phyloP scores from a whole-genome alignment of 2,329 filamentous ascomycete genomes.

The Ceratocystis albifundus region DNA sequence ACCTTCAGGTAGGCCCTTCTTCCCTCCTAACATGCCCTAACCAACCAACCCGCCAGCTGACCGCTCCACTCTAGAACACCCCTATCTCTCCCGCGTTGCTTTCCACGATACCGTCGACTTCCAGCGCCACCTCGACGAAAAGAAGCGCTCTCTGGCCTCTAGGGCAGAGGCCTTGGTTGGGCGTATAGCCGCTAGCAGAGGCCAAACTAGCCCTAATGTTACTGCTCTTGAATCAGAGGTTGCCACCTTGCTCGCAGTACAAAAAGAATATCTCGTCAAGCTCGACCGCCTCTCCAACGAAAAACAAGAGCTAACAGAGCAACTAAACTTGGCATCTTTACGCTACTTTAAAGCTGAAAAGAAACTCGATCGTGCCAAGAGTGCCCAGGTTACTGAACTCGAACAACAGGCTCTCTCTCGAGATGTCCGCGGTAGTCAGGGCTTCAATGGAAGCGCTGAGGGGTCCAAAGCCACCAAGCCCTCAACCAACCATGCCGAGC shows the following conservation, averaged over 20 bases:
- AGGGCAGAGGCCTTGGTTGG: slow-evolving; percentile 60
- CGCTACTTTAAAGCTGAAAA: slow-evolving; percentile 94
- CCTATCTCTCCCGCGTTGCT: slow-evolving; percentile 46
- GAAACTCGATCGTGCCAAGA: slow-evolving; percentile 80
- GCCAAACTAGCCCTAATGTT: slow-evolving; percentile 53
- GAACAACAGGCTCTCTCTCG: slow-evolving; percentile 78
- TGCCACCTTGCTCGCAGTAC: slow-evolving; percentile 60
- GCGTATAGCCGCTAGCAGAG: slow-evolving; percentile 41
- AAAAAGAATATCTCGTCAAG: slow-evolving; percentile 70
- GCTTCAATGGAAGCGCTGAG: slow-evolving; percentile 33
- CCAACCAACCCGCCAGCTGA: slow-evolving; percentile 3
- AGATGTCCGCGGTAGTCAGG: slow-evolving; percentile 38
- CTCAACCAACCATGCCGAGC: slow-evolving; percentile 49
- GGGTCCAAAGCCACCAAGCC: slow-evolving; percentile 26
- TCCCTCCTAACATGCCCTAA: slow-evolving; percentile 24
- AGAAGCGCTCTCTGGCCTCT: slow-evolving; percentile 63
- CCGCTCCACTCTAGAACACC: slow-evolving; percentile 34
- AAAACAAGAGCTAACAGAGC: slow-evolving; percentile 74
- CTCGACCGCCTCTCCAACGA: slow-evolving; percentile 64
- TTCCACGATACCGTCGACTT: slow-evolving; percentile 62
- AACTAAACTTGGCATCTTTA: slow-evolving; percentile 76
- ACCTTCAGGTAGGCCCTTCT: slow-evolving; percentile 26
- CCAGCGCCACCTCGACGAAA: slow-evolving; percentile 65
- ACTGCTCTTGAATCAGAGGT: slow-evolving; percentile 63
- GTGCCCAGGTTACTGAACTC: slow-evolving; percentile 77